Conservation (phyloP, 108 stramenopile species). For the Pseudonitzschia multiseries region DNA sequence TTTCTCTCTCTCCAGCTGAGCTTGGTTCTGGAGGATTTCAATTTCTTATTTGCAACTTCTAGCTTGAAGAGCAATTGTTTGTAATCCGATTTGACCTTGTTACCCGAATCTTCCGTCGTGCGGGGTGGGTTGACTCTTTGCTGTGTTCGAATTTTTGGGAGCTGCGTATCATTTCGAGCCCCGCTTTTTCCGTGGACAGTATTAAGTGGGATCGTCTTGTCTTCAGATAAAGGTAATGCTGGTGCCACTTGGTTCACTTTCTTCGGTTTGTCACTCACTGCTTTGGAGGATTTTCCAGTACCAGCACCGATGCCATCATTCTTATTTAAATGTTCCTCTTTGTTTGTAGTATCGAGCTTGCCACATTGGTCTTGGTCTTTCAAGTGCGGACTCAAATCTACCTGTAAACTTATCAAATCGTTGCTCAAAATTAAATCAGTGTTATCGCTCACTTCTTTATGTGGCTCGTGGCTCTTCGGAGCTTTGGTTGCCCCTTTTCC, state of each 20-base stretch:
- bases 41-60: constrained; percentile 26
- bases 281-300: background rate
- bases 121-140: background rate
- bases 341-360: too few relatives aligned
- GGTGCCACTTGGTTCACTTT: background rate
- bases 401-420: too few relatives aligned
- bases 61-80: constrained; percentile 4
- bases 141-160: background rate
- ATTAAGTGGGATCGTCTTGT: background rate
- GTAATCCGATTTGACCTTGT: constrained; percentile 8
- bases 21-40: constrained; percentile 19
- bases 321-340: too few relatives aligned
- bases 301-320: background rate
- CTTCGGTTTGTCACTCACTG: background rate
- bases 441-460: too few relatives aligned
- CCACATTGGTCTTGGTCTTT: too few relatives aligned
- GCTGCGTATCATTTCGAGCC: background rate
- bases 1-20: constrained; percentile 17
- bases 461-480: too few relatives aligned
- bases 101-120: constrained; percentile 2
- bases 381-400: too few relatives aligned
- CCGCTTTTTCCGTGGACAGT: background rate
- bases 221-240: background rate
- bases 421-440: too few relatives aligned
- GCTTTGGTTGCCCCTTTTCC: too few relatives aligned